Evolutionary conservation across 1,139 yeast species (phyloP).

Genomic region (Blastobotrys proliferans): DNA sequence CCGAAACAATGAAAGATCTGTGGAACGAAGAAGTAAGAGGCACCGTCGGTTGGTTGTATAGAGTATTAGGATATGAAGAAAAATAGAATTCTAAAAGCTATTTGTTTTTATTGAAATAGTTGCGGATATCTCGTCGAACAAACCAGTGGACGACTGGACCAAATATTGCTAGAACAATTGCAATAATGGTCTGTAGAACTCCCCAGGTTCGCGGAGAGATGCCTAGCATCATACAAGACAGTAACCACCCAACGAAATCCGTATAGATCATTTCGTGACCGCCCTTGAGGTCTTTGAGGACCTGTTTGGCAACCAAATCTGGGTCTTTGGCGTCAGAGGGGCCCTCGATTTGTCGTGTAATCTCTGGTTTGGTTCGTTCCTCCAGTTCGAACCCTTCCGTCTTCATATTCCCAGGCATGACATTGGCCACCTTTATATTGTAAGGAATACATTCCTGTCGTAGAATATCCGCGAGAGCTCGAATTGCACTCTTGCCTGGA

Average conservation of each 20-base stretch:
- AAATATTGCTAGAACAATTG: slow-evolving; percentile 50
- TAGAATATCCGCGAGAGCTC: slow-evolving; percentile 67
- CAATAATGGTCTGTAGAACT: slow-evolving; percentile 37
- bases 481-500: slow-evolving; percentile 80
- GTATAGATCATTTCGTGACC: slow-evolving; percentile 80
- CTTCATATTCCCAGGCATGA: slow-evolving; percentile 84
- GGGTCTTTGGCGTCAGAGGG: slow-evolving; percentile 68
- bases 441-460: slow-evolving; percentile 77
- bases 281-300: slow-evolving; percentile 51
- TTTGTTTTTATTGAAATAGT: slow-evolving; percentile 36
- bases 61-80: slow-evolving; percentile 15
- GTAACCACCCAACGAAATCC: slow-evolving; percentile 80
- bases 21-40: slow-evolving; percentile 77
- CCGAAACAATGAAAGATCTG: slow-evolving; percentile 68
- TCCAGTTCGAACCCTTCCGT: slow-evolving; percentile 87
- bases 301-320: slow-evolving; percentile 58
- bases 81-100: slow-evolving; percentile 9
- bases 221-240: slow-evolving; percentile 68
- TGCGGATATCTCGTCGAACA: slow-evolving; percentile 52
- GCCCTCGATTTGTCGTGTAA: slow-evolving; percentile 82
- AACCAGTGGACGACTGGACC: slow-evolving; percentile 60
- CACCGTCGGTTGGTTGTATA: slow-evolving; percentile 60
- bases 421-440: slow-evolving; percentile 49
- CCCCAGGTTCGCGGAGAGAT: slow-evolving; percentile 62
- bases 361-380: slow-evolving; percentile 77